phyloP scores from a whole-genome alignment of 169 alveolate genomes.

The Cardiosporidium cionae region DNA sequence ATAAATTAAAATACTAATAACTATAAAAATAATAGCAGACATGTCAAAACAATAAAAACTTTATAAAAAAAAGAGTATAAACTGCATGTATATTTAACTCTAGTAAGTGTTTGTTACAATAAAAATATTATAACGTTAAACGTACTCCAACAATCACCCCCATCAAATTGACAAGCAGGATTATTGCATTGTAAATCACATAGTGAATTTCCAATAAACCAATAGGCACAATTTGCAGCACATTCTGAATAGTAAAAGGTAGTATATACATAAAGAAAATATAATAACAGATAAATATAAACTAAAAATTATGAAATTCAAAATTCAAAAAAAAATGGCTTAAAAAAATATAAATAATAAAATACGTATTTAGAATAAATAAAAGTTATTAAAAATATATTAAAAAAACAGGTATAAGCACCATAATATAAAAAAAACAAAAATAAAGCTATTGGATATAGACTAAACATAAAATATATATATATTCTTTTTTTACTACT shows the following conservation, averaged over 20 bases:
- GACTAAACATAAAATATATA: too few relatives aligned
- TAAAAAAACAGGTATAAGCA: too few relatives aligned
- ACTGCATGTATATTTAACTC: too few relatives aligned
- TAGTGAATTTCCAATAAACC: constrained; percentile 52
- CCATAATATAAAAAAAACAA: too few relatives aligned
- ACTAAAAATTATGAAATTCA: not conserved
- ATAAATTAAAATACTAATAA: too few relatives aligned
- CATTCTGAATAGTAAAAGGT: constrained; percentile 25
- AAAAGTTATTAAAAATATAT: too few relatives aligned
- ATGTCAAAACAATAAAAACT: too few relatives aligned
- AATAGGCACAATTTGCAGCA: constrained; percentile 51
- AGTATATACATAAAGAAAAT: not conserved
- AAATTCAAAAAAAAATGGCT: not conserved
- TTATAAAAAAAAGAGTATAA: too few relatives aligned
- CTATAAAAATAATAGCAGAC: too few relatives aligned
- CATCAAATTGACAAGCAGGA: constrained; percentile 48
- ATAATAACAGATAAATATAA: not conserved
- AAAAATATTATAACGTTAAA: constrained; percentile 24
- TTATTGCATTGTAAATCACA: constrained; percentile 48
- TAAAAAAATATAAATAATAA: not conserved
- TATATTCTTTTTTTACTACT: too few relatives aligned
- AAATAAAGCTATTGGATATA: too few relatives aligned
- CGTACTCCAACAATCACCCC: constrained; percentile 57
- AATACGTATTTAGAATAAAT: too few relatives aligned
- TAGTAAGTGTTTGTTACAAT: constrained; percentile 30